phyloP scores from a whole-genome alignment of 192 early-diverging fungal genomes.

The Phlyctochytrium arcticum region DNA sequence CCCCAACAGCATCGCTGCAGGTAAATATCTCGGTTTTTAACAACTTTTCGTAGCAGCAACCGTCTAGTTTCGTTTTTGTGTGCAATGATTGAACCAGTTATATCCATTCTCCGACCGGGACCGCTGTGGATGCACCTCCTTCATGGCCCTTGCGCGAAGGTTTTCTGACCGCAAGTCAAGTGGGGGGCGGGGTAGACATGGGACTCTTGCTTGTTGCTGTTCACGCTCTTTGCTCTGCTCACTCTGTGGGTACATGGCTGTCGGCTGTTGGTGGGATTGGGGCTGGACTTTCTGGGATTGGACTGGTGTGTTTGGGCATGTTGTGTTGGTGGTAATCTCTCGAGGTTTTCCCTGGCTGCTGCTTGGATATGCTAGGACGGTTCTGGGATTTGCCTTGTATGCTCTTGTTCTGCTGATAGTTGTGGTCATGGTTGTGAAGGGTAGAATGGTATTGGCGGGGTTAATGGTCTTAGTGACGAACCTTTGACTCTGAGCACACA shows the following conservation, averaged over 20 bases:
- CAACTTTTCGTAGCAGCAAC: no score
- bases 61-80: no score
- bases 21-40: no score
- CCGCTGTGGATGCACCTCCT: neutral
- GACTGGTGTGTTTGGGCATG: neutral
- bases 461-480: constrained; percentile 3
- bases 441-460: neutral
- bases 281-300: no score
- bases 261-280: no score
- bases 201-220: neutral
- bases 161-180: neutral
- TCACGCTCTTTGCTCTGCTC: neutral
- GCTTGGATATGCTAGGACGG: no score
- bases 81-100: constrained; percentile 1
- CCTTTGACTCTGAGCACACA: neutral
- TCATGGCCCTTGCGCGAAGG: neutral
- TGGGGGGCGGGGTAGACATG: neutral
- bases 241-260: neutral
- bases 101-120: constrained; percentile 5
- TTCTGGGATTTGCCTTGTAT: no score
- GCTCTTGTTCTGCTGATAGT: no score
- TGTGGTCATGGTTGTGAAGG: no score
- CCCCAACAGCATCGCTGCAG: no score
- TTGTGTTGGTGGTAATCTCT: neutral
- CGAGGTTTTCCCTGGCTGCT: constrained; percentile 3